Conservation (phyloP, 2,329 filamentous ascomycete species). For the Byssoonygena ceratinophila region DNA sequence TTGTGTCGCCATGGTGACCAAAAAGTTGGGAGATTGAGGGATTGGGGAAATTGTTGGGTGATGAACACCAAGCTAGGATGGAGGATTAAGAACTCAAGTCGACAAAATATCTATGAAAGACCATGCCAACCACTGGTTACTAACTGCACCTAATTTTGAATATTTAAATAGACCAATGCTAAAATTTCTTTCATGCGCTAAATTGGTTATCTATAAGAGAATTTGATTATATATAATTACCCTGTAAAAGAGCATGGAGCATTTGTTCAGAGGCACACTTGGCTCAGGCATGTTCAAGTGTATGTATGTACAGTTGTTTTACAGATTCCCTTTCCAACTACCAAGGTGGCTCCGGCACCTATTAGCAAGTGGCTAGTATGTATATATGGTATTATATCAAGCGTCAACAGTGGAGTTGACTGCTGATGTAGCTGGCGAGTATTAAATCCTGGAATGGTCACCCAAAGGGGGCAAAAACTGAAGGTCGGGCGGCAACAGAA, state of each 20-base stretch:
- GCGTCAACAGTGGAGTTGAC: not conserved
- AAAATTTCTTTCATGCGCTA: no score
- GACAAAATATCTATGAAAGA: no score
- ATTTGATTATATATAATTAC: not conserved
- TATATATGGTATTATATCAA: not conserved
- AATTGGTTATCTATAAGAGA: no score
- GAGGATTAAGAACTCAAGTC: no score
- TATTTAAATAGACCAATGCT: no score
- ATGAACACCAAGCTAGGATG: not conserved
- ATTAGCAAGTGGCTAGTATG: not conserved
- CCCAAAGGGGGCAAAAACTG: no score
- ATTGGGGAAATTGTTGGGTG: not conserved
- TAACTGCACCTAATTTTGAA: no score
- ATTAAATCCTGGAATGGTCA: no score
- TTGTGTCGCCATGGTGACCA: slow-evolving; percentile 28
- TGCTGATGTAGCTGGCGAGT: not conserved
- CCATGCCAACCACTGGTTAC: no score
- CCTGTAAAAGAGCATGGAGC: no score
- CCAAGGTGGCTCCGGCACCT: not conserved
- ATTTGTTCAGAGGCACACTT: no score
- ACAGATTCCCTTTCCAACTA: not conserved
- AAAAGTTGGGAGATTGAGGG: not conserved
- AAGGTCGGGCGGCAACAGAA: not conserved
- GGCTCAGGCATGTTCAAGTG: no score
- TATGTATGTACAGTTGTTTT: not conserved